These are phyloP conservation scores for Ceratobasidium sp. DNA, from an alignment of 1,284 basidiomycete genomes.

Conservation along the genomic window DNA sequence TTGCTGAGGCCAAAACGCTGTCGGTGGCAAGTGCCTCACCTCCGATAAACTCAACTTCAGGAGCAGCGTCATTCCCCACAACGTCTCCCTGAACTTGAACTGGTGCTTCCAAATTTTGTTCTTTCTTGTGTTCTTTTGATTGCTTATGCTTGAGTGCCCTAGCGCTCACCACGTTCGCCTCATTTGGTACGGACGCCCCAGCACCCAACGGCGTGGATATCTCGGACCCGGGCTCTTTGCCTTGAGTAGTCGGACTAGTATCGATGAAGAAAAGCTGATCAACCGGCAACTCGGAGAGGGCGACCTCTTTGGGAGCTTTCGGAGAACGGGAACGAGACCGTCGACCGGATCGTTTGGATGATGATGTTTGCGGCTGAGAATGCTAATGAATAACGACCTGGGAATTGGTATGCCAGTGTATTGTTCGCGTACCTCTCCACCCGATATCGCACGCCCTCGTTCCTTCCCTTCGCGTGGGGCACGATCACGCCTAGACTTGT, in stretches of 20 bases:
- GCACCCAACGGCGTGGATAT: neutral
- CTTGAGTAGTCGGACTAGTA: constrained; percentile 3
- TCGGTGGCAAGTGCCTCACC: constrained; percentile 10
- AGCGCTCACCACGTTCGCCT: neutral
- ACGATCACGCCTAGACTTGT: constrained; percentile 31
- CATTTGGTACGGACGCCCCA: constrained; percentile 4
- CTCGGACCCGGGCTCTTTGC: neutral
- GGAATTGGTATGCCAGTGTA: neutral
- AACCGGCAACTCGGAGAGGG: constrained; percentile 25
- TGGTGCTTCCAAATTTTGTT: neutral
- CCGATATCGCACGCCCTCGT: neutral
- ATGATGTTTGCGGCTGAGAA: constrained; percentile 4
- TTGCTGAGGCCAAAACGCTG: neutral
- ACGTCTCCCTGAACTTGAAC: neutral
- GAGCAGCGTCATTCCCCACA: neutral
- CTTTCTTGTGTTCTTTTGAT: constrained; percentile 8
- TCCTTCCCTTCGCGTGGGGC: constrained; percentile 9
- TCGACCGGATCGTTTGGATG: neutral
- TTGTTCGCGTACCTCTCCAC: constrained; percentile 13
- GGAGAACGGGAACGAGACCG: constrained; percentile 17
- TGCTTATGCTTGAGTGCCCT: constrained; percentile 12
- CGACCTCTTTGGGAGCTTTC: neutral
- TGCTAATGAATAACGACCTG: constrained; percentile 1
- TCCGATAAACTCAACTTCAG: constrained; percentile 25
- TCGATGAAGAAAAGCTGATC: constrained; percentile 33